Evolutionary conservation across 495 filamentous ascomycete genomes (phyloP).

Genomic region (Annulohypoxylon bovei): DNA sequence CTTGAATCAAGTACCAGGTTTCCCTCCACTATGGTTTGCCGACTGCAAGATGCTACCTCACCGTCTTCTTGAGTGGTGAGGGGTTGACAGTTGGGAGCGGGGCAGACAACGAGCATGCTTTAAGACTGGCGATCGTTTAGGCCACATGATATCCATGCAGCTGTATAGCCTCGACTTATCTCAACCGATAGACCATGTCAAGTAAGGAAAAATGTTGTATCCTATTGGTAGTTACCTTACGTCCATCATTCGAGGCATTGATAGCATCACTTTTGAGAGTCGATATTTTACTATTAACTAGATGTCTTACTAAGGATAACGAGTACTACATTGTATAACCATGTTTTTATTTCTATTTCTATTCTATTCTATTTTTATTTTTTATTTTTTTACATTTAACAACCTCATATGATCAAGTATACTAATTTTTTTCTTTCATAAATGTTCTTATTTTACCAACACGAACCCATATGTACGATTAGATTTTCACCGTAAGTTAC

Average conservation of each 20-base stretch:
- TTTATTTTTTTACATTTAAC: too few species aligned
- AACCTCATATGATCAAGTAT: too few species aligned
- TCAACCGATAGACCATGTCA: not conserved
- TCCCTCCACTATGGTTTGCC: conserved; percentile 30
- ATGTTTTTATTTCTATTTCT: too few species aligned
- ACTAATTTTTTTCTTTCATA: too few species aligned
- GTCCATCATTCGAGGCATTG: not conserved
- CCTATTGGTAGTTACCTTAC: not conserved
- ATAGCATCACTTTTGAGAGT: not conserved
- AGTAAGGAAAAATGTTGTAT: not conserved
- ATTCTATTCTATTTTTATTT: too few species aligned
- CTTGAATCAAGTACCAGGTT: conserved; percentile 6
- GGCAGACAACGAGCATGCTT: conserved; percentile 26
- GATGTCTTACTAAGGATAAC: too few species aligned
- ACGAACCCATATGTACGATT: not conserved
- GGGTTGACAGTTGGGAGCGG: conserved; percentile 37
- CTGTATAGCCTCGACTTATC: not conserved
- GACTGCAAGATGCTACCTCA: conserved; percentile 30
- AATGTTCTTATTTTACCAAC: too few species aligned
- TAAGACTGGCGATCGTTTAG: conserved; percentile 15
- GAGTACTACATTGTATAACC: too few species aligned
- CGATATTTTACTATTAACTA: too few species aligned
- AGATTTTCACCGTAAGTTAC: conserved; percentile 15
- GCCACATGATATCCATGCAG: conserved; percentile 1
- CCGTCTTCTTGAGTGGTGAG: conserved; percentile 23